Base-by-base conservation (phyloP, 805 yeast genomes). In the Metschnikowia arizonensis region DNA sequence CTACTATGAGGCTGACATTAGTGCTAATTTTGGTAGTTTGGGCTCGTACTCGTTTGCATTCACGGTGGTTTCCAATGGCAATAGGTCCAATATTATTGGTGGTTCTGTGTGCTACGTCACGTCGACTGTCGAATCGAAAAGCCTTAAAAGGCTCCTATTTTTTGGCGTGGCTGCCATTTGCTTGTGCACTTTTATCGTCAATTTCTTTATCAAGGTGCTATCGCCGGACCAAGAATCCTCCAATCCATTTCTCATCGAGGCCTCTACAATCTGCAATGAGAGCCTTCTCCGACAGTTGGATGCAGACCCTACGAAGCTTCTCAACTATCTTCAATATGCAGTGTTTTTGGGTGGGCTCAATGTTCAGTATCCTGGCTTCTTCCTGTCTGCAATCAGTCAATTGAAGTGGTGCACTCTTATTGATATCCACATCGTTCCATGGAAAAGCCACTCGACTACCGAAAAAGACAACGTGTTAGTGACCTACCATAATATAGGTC, bases 151-250 rank as follows among this genome's bases (percentile, higher is more conserved):
- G 7, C 52, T 67, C n/a, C 60, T 78, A 4, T 58, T 72, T 21
- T 55, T 59, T 4, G 73, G 74, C 5, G 63, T 78, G 5, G 55
- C 67, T 1, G 60, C 62, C 12, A 63, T 73, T 15, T 59, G 77
- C 6, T 56, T 74, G 1, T 63, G 65, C 3, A 59, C 82, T 5
- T 66, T 68, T n/a, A 46, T 65, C 2, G 50, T 76, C 21, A 68
- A 78, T 30, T 49, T 66, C 30, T 57, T 74, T 47, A 64, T 71
- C 6, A 62, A 73, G 40, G 75, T 65, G n/a, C 61, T 56, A 44
- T 69, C 85, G 31, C 82, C 85, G 0, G 77, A 73, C 56, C 81
- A 76, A 64, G 88, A 80, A 62, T 63, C 85, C 25, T 57, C 74
- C 37, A 69, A 78, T 50, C 76, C 81, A 28, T 73, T 78, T 56